Evolutionary conservation across 1,284 basidiomycete species (phyloP), one percentile per base, ranked within the genome.

Genomic region (Cerrena zonata): DNA sequence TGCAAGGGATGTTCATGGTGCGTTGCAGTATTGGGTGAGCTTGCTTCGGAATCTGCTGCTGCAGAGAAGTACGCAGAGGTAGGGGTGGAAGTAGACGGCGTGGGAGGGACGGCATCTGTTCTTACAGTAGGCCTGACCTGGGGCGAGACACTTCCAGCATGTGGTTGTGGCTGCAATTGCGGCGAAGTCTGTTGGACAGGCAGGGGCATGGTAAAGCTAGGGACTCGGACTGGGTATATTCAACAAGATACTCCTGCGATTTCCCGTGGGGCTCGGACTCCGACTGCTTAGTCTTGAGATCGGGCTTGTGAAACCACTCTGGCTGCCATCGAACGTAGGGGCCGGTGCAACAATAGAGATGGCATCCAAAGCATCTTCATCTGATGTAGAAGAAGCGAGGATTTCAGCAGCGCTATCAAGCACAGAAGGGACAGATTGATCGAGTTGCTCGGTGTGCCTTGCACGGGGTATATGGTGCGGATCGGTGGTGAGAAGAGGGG

Each of bases 401-500:
- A 87, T 74, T 13, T 78, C 75, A 0, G 86, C 86, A 0, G 87
- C 87, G 49, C 76, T 79, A 56, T 89, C 85, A 23, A 90, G 75
- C 2, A 89, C 87, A 7, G 83, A 82, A 3, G 86, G 87, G 0
- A 90, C 86, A 19, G 77, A 73, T 50, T 82, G 78, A 47, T 89
- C 86, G 45, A 89, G 74, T 21, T 80, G 76, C 56, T 88, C 86
- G 0, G 84, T 84, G 41, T 73, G 72, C 62, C 84, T 84, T 25
- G 81, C 79, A 37, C 87, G 76, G 0, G 87, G 77, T 42, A 82
- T 86, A 34, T 82, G 78, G 62, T 89, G 87, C 0, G 86, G 83
- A 62, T 86, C 80, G 10, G 75, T 76, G 54, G 71, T 67, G 36
- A 62, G 59, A 38, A 61, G 61, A 48, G 75, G 67, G 0, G 75